phyloP scores from a whole-genome alignment of 1,139 yeast species.

The Candida dubliniensis region DNA sequence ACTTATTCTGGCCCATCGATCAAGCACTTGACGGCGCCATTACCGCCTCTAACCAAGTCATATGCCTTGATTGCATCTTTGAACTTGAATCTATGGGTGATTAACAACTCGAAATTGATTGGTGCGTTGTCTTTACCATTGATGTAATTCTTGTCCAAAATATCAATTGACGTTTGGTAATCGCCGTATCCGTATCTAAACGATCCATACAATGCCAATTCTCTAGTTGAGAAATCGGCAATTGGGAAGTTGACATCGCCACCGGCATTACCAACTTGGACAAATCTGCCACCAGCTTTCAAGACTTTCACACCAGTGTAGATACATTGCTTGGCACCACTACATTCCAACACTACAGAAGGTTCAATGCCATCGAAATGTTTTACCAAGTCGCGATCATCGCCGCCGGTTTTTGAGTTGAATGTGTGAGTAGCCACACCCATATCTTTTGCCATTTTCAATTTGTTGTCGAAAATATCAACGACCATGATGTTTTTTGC shows the following conservation, averaged over 20 bases:
- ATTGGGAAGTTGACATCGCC: conserved; percentile 72
- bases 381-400: conserved; percentile 27
- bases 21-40: conserved; percentile 45
- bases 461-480: conserved; percentile 61
- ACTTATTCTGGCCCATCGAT: conserved; percentile 43
- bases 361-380: conserved; percentile 51
- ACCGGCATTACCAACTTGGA: conserved; percentile 77
- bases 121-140: conserved; percentile 54
- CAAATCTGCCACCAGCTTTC: conserved; percentile 63
- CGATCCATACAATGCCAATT: conserved; percentile 68
- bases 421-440: conserved; percentile 61
- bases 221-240: conserved; percentile 68
- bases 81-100: conserved; percentile 76
- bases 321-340: conserved; percentile 73
- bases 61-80: conserved; percentile 81
- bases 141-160: conserved; percentile 59
- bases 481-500: conserved; percentile 68
- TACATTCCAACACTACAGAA: conserved; percentile 65
- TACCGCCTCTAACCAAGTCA: conserved; percentile 56
- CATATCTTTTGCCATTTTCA: conserved; percentile 56
- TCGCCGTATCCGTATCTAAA: conserved; percentile 84
- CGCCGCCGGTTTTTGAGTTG: conserved; percentile 52
- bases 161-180: conserved; percentile 69
- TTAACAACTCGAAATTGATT: conserved; percentile 53
- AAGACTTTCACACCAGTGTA: conserved; percentile 60